Percentiles rank a stretch among this genome's conserved stretches.
Evolutionary conservation across 2,329 filamentous ascomycete genomes (phyloP).

Genomic region (Epichloe amarillans): DNA sequence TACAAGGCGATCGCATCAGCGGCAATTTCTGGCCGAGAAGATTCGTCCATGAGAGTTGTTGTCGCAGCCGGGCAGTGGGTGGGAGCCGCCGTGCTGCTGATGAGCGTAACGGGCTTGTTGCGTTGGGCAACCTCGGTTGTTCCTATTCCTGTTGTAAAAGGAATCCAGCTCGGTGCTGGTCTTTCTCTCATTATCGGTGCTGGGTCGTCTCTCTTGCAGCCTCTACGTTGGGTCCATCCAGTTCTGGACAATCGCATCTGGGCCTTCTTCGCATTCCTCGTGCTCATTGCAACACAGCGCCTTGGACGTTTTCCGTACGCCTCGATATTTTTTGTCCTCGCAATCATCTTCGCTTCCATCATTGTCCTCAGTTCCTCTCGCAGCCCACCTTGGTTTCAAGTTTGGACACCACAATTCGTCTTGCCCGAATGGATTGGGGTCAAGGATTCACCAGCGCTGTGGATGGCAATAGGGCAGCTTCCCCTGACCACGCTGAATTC

Average conservation of each 20-base stretch:
- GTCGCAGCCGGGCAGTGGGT: slow-evolving; percentile 70
- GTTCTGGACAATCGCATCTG: slow-evolving; percentile 68
- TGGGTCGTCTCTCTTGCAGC: slow-evolving; percentile 52
- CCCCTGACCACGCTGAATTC: slow-evolving; percentile 91
- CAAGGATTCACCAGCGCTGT: slow-evolving; percentile 22
- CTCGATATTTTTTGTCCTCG: slow-evolving; percentile 54
- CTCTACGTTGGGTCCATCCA: slow-evolving; percentile 54
- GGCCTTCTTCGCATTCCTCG: slow-evolving; percentile 59
- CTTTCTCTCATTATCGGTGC: slow-evolving; percentile 71
- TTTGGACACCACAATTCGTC: slow-evolving; percentile 46
- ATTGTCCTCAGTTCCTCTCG: slow-evolving; percentile 19
- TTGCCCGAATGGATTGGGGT: slow-evolving; percentile 19
- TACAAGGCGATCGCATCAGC: slow-evolving; percentile 73
- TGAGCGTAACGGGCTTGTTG: slow-evolving; percentile 70
- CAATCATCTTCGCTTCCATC: slow-evolving; percentile 48
- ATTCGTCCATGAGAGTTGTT: slow-evolving; percentile 39
- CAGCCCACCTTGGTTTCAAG: slow-evolving; percentile 35
- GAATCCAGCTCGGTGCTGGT: slow-evolving; percentile 87
- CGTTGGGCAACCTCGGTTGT: slow-evolving; percentile 59
- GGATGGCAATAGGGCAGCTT: slow-evolving; percentile 69
- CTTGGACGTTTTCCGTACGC: slow-evolving; percentile 64
- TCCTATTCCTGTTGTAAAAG: slow-evolving; percentile 80
- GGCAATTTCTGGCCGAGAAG: slow-evolving; percentile 58
- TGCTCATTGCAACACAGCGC: slow-evolving; percentile 55
- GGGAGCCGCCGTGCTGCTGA: slow-evolving; percentile 55